Base-by-base conservation (phyloP, 2,329 filamentous ascomycete genomes). In the Cladosporium sp. region DNA sequence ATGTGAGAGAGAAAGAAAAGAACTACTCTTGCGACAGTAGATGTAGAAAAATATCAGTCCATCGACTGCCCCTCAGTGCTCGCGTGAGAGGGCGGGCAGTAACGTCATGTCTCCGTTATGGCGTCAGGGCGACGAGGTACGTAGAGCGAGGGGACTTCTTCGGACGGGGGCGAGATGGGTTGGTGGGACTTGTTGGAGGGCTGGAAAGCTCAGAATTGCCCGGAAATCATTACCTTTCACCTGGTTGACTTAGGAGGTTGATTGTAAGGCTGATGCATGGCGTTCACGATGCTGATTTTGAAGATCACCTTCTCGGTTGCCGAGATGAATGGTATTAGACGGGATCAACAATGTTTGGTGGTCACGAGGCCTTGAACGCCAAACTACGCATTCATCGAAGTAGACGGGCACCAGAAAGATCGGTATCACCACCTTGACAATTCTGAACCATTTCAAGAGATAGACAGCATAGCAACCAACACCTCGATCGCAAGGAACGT, bases 71-170 rank as follows among this genome's bases (percentile, higher is more conserved):
- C 45, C 45, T 48, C 36, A 39, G 12, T 46, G 36, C 25, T 48
- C 43, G 43, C 36, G 43, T 48, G 43, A 48, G 43, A n/a, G 22
- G 20, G 11, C 20, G 35, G 15, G 30, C 36, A 40, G 22, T 33
- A 39, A 48, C 45, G 45, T 48, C 45, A 48, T 48, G 35, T 25
- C 45, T 48, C 45, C 45, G 36, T 48, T 48, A 48, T 48, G 45
- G 45, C 45, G 45, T 48, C 45, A 48, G 39, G 35, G 29, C 32
- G 33, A 46, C 43, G 27, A n/a, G n/a, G n/a, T n/a, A n/a, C 33
- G 35, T 47, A 33, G 16, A 47, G 30, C 30, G 30, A 35, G 32
- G 32, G 32, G 32, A 35, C 13, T 40, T 48, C 25, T 40, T 39
- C 36, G 36, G 38, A 48, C 18, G 11, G 20, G 33, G 43, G 43